Evolutionary conservation across 1,139 yeast genomes (phyloP).

Genomic region (Debaryomyces psychrophilus): DNA sequence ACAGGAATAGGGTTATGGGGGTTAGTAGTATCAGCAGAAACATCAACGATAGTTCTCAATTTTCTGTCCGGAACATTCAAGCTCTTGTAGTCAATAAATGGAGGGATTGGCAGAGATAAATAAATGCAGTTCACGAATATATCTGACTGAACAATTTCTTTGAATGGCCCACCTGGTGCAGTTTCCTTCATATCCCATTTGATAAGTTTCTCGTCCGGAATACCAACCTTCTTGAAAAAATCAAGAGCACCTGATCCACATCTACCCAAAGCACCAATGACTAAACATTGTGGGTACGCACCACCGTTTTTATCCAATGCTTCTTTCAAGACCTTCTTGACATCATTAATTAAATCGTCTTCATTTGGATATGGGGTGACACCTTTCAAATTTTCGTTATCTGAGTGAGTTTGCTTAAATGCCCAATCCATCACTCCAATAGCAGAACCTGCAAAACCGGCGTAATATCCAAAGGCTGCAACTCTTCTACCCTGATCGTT

Average conservation of each 20-base stretch:
- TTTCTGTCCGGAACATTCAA: constrained; percentile 70
- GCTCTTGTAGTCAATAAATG: constrained; percentile 73
- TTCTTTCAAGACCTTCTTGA: constrained; percentile 58
- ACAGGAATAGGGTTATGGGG: constrained; percentile 98
- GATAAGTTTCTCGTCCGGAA: constrained; percentile 79
- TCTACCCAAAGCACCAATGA: constrained; percentile 97
- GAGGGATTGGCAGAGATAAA: constrained; percentile 89
- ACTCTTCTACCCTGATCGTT: constrained; percentile 97
- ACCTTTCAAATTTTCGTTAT: constrained; percentile 67
- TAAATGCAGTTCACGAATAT: constrained; percentile 95
- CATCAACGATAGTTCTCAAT: constrained; percentile 91
- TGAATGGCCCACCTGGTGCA: constrained; percentile 94
- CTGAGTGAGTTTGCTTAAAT: constrained; percentile 75
- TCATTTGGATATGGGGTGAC: constrained; percentile 85
- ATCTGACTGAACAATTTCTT: constrained; percentile 85
- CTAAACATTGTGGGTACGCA: constrained; percentile 73
- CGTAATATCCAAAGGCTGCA: constrained; percentile 98
- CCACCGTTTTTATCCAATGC: constrained; percentile 68
- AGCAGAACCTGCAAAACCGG: constrained; percentile 99
- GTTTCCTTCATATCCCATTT: constrained; percentile 99
- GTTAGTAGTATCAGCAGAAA: constrained; percentile 97
- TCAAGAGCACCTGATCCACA: constrained; percentile 99
- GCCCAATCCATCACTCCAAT: constrained; percentile 94
- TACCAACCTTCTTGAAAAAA: constrained; percentile 77
- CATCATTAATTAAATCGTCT: constrained; percentile 67